A percentile compares a stretch with the other conserved stretches of the same genome.
These are phyloP conservation scores for Diphasiastrum complanatum DNA, from an alignment of 83 land plant genomes.

Conservation along the genomic window DNA sequence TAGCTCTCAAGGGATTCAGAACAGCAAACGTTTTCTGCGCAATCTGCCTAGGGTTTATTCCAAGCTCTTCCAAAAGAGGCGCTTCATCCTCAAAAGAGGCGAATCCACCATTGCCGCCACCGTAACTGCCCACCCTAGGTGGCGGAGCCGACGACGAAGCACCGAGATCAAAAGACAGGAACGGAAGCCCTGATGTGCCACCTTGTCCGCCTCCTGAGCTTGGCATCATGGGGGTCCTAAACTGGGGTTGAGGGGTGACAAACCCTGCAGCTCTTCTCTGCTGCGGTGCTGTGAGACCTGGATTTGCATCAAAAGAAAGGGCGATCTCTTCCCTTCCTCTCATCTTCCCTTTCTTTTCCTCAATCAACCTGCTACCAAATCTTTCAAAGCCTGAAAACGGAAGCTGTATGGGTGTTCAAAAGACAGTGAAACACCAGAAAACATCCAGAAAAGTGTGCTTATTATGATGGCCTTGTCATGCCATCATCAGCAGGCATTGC, in stretches of 20 bases:
- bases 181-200: constrained; percentile 46
- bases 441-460: no score
- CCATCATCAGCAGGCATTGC: no score
- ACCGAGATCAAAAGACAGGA: constrained; percentile 80
- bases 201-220: not conserved
- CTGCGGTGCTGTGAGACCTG: constrained; percentile 41
- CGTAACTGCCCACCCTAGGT: constrained; percentile 10
- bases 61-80: constrained; percentile 89
- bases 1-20: constrained; percentile 62
- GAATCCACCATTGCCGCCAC: constrained; percentile 13
- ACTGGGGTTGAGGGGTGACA: constrained; percentile 40
- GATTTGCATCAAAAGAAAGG: no score
- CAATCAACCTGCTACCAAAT: no score
- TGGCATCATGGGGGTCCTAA: constrained; percentile 18
- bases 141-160: constrained; percentile 37
- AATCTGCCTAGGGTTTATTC: constrained; percentile 84
- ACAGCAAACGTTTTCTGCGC: constrained; percentile 62
- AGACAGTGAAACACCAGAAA: no score
- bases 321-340: no score
- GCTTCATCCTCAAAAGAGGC: constrained; percentile 82
- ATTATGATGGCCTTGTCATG: no score
- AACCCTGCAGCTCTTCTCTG: constrained; percentile 31
- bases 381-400: no score
- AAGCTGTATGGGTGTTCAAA: no score
- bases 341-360: no score